phyloP scores from a whole-genome alignment of 768 basidiomycete genomes.

The Lyophyllum semitale region DNA sequence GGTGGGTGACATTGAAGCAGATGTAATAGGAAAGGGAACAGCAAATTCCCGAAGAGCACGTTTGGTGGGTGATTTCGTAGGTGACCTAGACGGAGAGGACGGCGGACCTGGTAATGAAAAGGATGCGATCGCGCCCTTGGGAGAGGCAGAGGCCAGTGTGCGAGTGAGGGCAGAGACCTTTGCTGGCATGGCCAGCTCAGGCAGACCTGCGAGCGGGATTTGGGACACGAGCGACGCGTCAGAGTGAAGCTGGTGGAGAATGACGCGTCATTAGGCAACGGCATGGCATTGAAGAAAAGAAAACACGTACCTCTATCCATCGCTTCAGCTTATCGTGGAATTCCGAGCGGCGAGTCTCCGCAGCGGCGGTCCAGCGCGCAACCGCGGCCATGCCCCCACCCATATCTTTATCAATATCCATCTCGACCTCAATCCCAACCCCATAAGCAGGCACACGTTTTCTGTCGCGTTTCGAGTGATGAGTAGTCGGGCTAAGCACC shows the following conservation, averaged over 20 bases:
- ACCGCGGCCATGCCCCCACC: slow-evolving; percentile 85
- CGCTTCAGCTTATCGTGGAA: slow-evolving; percentile 59
- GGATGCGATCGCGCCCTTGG: slow-evolving; percentile 53
- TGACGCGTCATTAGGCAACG: slow-evolving; percentile 6
- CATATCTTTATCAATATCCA: slow-evolving; percentile 82
- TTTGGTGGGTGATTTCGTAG: slow-evolving; percentile 43
- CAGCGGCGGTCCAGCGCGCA: slow-evolving; percentile 80
- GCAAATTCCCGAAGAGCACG: slow-evolving; percentile 25
- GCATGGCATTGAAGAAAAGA: background rate
- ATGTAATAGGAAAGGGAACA: slow-evolving; percentile 51
- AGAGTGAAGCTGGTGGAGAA: slow-evolving; percentile 49
- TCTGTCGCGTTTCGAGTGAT: slow-evolving; percentile 65
- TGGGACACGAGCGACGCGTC: slow-evolving; percentile 45
- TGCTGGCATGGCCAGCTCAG: slow-evolving; percentile 48
- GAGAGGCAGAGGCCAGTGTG: slow-evolving; percentile 72
- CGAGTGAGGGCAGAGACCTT: slow-evolving; percentile 73
- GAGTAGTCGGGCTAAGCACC: slow-evolving; percentile 69
- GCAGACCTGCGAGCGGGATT: slow-evolving; percentile 68
- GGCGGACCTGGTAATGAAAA: slow-evolving; percentile 42
- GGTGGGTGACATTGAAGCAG: slow-evolving; percentile 39
- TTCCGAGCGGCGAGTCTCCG: slow-evolving; percentile 59
- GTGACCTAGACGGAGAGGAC: slow-evolving; percentile 38
- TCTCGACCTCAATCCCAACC: slow-evolving; percentile 85
- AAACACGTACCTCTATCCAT: slow-evolving; percentile 61
- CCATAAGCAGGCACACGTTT: slow-evolving; percentile 81